A percentile compares a stretch with the other conserved stretches of the same genome.
phyloP scores from a whole-genome alignment of 257 asterid species.

The Scutellaria minor region DNA sequence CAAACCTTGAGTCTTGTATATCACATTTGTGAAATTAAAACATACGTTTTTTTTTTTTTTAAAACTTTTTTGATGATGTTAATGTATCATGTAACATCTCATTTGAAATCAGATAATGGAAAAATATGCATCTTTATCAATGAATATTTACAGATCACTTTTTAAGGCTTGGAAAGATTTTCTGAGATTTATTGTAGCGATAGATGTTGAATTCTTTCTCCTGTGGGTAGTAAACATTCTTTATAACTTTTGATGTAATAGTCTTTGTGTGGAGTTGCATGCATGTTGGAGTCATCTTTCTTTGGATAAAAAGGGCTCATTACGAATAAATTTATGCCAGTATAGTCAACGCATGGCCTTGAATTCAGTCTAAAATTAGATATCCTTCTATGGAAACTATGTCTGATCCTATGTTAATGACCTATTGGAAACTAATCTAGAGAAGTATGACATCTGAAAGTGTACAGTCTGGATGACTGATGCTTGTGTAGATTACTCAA shows the following conservation, averaged over 20 bases:
- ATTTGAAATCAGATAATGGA: slow-evolving; percentile 7
- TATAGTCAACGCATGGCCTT: slow-evolving; percentile 13
- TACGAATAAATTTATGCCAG: neutral
- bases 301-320: slow-evolving; percentile 11
- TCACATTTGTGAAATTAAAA: too few relatives aligned
- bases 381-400: neutral
- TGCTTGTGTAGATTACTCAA: too few relatives aligned
- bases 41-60: too few relatives aligned
- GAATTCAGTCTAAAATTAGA: neutral
- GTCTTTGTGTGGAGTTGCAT: slow-evolving; percentile 23
- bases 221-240: slow-evolving; percentile 8
- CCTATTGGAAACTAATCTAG: too few relatives aligned
- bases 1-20: slow-evolving; percentile 14
- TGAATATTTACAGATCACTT: slow-evolving; percentile 3
- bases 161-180: slow-evolving; percentile 16
- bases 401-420: neutral
- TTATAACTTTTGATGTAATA: neutral
- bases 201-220: slow-evolving; percentile 1
- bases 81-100: neutral
- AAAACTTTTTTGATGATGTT: too few relatives aligned
- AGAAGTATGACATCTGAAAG: too few relatives aligned
- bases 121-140: neutral
- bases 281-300: neutral
- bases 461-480: too few relatives aligned
- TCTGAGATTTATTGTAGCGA: neutral